A percentile compares a stretch with the other conserved stretches of the same genome.
These are phyloP conservation scores for Venturia carpophila DNA, from an alignment of 2,329 filamentous ascomycete species.

Conservation along the genomic window DNA sequence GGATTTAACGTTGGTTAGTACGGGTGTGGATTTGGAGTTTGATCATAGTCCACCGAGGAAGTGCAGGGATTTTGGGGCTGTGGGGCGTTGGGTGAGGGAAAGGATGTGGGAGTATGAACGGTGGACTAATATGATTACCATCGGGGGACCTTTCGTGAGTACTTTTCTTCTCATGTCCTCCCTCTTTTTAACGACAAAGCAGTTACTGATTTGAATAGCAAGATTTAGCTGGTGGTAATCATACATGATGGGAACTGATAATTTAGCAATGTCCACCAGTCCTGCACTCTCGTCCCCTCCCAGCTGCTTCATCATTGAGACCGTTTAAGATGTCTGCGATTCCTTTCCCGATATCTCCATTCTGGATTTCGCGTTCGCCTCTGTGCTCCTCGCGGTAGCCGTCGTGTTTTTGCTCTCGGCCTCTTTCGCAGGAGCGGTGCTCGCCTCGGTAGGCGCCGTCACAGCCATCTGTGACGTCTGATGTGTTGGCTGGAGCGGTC, in stretches of 20 bases:
- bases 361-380: conserved; percentile 6
- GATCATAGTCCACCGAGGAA: conserved; percentile 6
- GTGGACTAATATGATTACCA: conserved; percentile 5
- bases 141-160: conserved; percentile 8
- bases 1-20: conserved; percentile 18
- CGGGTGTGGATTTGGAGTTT: conserved; percentile 11
- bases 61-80: conserved; percentile 11
- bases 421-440: conserved; percentile 12
- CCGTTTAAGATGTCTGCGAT: background rate
- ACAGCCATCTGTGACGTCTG: background rate
- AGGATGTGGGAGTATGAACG: conserved; percentile 15
- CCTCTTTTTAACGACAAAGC: background rate
- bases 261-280: conserved; percentile 12
- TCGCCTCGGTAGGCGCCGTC: conserved; percentile 5
- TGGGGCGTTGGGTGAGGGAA: conserved; percentile 2
- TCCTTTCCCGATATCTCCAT: conserved; percentile 2
- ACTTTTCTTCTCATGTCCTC: background rate
- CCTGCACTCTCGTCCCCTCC: background rate
- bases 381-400: conserved; percentile 2
- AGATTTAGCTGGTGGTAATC: background rate
- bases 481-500: background rate
- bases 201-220: background rate
- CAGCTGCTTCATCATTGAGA: background rate
- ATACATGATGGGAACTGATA: background rate
- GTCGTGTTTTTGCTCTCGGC: conserved; percentile 12